phyloP scores from a whole-genome alignment of 768 basidiomycete species.

The Sporobolomyces phaffii region DNA sequence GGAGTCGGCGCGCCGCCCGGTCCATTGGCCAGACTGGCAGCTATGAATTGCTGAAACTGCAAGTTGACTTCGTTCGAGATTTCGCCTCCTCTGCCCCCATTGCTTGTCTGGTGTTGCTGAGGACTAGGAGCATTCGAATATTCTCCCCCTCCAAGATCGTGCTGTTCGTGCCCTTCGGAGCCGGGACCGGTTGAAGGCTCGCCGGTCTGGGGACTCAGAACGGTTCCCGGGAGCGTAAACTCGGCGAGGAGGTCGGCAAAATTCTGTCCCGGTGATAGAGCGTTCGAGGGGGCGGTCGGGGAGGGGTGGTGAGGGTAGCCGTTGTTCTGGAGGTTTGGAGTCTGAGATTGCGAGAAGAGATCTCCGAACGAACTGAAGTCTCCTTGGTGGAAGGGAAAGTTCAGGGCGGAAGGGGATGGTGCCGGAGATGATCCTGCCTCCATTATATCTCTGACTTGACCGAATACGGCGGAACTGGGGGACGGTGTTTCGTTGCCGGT shows the following conservation, averaged over 20 bases:
- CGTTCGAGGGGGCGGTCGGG: neutral
- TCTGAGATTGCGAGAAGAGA: constrained; percentile 5
- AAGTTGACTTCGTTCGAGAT: neutral
- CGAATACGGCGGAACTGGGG: no score
- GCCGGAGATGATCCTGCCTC: neutral
- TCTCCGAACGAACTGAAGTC: constrained; percentile 18
- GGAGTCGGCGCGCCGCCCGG: neutral
- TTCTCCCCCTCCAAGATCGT: neutral
- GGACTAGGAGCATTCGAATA: constrained; percentile 1
- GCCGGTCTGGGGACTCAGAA: neutral
- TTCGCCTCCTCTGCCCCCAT: neutral
- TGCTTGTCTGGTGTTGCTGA: neutral
- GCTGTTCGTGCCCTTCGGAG: neutral
- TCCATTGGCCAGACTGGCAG: neutral
- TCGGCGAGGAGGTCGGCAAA: constrained; percentile 26
- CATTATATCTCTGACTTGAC: neutral
- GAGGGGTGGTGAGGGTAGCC: neutral
- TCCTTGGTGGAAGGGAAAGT: constrained; percentile 3
- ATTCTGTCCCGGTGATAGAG: neutral
- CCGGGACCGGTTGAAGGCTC: neutral
- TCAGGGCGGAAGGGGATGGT: neutral
- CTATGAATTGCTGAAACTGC: constrained; percentile 15
- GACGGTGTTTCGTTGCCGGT: no score
- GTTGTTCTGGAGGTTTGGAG: neutral
- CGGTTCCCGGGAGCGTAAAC: constrained; percentile 13